These are phyloP conservation scores for Acer yangbiense DNA, from an alignment of 345 rosid species.

Conservation along the genomic window DNA sequence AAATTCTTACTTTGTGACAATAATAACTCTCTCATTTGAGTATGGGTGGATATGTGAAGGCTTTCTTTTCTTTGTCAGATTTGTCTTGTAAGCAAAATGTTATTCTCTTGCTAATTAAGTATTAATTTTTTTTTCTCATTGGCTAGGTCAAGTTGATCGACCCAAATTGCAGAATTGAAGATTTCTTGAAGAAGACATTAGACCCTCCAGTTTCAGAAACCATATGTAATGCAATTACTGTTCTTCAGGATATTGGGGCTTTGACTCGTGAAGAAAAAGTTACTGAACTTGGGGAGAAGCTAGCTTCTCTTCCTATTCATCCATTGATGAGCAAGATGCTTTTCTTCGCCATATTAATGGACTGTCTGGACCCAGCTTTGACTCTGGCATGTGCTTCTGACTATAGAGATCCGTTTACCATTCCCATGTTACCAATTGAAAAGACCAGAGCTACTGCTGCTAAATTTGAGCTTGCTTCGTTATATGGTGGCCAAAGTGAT, in stretches of 20 bases:
- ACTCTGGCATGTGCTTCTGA: constrained; percentile 96
- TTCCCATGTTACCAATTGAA: constrained; percentile 73
- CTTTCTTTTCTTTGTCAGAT: not conserved
- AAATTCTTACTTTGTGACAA: not conserved
- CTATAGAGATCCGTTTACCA: constrained; percentile 80
- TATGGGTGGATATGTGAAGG: not conserved
- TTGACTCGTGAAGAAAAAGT: constrained; percentile 71
- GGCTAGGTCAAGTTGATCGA: constrained; percentile 82
- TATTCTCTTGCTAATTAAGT: not conserved
- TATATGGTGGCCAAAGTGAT: constrained; percentile 87
- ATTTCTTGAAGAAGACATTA: constrained; percentile 71
- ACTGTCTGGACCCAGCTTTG: constrained; percentile 95
- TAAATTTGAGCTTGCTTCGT: constrained; percentile 75
- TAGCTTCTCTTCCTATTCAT: constrained; percentile 87
- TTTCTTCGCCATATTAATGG: constrained; percentile 84
- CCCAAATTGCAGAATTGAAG: constrained; percentile 64
- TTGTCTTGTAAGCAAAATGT: not conserved
- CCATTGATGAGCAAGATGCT: constrained; percentile 92
- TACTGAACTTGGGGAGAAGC: constrained; percentile 88
- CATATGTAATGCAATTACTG: constrained; percentile 65
- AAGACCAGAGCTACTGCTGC: constrained; percentile 77
- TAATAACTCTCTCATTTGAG: not conserved
- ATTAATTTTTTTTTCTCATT: constrained; percentile 18
- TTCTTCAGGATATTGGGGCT: constrained; percentile 90
- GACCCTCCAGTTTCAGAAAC: constrained; percentile 87